Evolutionary conservation across 768 basidiomycete genomes (phyloP).

Genomic region (Mycena maculata): DNA sequence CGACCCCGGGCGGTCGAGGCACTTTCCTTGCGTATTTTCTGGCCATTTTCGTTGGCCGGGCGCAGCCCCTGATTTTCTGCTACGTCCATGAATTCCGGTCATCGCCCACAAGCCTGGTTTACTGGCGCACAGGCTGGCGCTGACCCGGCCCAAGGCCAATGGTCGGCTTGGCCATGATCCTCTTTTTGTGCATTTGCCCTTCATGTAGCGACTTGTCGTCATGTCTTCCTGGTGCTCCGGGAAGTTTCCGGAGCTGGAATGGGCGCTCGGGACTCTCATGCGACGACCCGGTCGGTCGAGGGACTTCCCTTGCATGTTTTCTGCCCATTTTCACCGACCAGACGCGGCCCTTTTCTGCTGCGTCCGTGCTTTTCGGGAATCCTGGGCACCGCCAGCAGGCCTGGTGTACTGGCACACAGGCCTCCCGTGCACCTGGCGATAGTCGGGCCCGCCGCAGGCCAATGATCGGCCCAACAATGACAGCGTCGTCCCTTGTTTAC

Average conservation of each 20-base stretch:
- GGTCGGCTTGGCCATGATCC: neutral
- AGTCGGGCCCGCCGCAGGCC: neutral
- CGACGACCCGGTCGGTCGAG: neutral
- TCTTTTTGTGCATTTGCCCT: neutral
- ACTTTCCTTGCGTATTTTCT: neutral
- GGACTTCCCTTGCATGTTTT: neutral
- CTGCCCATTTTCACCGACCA: neutral
- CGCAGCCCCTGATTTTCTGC: neutral
- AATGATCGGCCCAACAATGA: neutral
- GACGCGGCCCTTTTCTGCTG: no score
- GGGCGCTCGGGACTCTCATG: neutral
- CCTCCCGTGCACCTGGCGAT: no score
- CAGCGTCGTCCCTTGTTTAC: neutral
- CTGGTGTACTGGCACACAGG: no score
- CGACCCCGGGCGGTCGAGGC: neutral
- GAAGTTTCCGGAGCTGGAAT: neutral
- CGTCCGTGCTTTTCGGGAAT: neutral
- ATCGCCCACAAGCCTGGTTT: no score
- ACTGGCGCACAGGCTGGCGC: neutral
- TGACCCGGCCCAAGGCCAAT: no score
- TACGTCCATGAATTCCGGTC: conserved; percentile 4
- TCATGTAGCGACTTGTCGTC: neutral
- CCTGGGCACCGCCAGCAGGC: no score
- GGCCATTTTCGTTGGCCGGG: neutral
- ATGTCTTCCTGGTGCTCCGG: conserved; percentile 12